These are phyloP conservation scores for Trichophyton schoenleinii DNA, from an alignment of 2,329 filamentous ascomycete genomes.

Conservation along the genomic window DNA sequence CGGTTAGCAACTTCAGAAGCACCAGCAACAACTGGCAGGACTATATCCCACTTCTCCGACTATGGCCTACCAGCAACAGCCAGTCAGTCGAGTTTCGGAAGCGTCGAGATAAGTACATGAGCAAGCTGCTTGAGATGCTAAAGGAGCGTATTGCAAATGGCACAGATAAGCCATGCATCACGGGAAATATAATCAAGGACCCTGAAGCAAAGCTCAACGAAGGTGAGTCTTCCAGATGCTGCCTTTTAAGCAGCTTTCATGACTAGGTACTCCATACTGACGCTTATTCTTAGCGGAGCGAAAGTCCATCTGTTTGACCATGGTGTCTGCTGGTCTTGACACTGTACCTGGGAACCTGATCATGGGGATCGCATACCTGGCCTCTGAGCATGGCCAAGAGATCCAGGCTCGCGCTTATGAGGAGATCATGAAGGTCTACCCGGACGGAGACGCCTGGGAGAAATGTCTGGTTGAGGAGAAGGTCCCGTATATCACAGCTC, in stretches of 20 bases:
- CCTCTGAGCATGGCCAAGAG: slow-evolving; percentile 52
- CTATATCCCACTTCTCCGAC: slow-evolving; percentile 62
- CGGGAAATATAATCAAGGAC: slow-evolving; percentile 57
- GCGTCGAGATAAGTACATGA: slow-evolving; percentile 56
- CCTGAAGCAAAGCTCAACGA: slow-evolving; percentile 57
- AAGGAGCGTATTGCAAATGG: slow-evolving; percentile 50
- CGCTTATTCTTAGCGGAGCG: slow-evolving; percentile 48
- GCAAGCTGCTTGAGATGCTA: slow-evolving; percentile 45
- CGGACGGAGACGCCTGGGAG: slow-evolving; percentile 63
- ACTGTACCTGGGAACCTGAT: slow-evolving; percentile 69
- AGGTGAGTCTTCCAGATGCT: slow-evolving; percentile 30
- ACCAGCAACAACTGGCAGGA: slow-evolving; percentile 79
- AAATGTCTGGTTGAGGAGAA: slow-evolving; percentile 61
- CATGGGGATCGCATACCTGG: slow-evolving; percentile 65
- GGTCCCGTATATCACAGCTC: slow-evolving; percentile 60
- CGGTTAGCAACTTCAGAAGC: slow-evolving; percentile 61
- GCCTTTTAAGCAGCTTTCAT: not conserved
- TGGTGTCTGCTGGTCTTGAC: slow-evolving; percentile 70
- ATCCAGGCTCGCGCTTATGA: slow-evolving; percentile 58
- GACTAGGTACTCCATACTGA: slow-evolving; percentile 29
- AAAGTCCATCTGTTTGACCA: slow-evolving; percentile 68
- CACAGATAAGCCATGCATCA: slow-evolving; percentile 56
- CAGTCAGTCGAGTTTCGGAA: slow-evolving; percentile 53
- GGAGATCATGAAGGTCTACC: slow-evolving; percentile 60
- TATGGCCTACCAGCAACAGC: slow-evolving; percentile 50